A percentile compares a stretch with the other conserved stretches of the same genome.
Evolutionary conservation across 345 rosid species (phyloP).

Genomic region (Triadica sebifera): DNA sequence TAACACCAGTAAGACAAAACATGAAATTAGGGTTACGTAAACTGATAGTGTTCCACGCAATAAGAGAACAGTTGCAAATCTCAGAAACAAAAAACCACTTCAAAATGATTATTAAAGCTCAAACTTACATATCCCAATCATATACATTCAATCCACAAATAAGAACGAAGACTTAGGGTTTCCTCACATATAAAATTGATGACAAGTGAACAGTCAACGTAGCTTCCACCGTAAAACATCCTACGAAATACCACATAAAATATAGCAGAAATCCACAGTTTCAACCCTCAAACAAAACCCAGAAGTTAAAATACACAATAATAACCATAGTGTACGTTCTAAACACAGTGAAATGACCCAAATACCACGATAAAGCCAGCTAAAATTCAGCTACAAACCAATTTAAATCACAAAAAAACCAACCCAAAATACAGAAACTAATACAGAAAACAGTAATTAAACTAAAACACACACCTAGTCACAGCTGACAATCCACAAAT

Average conservation of each 20-base stretch:
- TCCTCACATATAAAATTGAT: constrained; percentile 24
- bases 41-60: not conserved
- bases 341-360: constrained; percentile 54
- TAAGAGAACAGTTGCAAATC: constrained; percentile 3
- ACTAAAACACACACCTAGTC: constrained; percentile 26
- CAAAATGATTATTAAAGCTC: constrained; percentile 22
- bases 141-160: constrained; percentile 22
- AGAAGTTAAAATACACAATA: constrained; percentile 27
- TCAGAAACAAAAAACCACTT: constrained; percentile 22
- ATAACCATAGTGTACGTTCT: constrained; percentile 42
- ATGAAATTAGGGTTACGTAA: constrained; percentile 46
- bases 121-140: constrained; percentile 15
- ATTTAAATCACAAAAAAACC: constrained; percentile 17
- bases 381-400: constrained; percentile 22
- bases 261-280: constrained; percentile 39
- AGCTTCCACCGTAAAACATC: constrained; percentile 21
- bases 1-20: constrained; percentile 19
- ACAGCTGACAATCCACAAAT: constrained; percentile 19
- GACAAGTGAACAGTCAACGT: constrained; percentile 37
- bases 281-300: constrained; percentile 38
- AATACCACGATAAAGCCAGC: constrained; percentile 33
- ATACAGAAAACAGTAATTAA: constrained; percentile 15
- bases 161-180: constrained; percentile 46
- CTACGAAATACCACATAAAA: constrained; percentile 30
- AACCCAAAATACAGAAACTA: constrained; percentile 16